These are phyloP conservation scores for Kwoniella sp. DNA, from an alignment of 768 basidiomycete genomes.

Conservation along the genomic window DNA sequence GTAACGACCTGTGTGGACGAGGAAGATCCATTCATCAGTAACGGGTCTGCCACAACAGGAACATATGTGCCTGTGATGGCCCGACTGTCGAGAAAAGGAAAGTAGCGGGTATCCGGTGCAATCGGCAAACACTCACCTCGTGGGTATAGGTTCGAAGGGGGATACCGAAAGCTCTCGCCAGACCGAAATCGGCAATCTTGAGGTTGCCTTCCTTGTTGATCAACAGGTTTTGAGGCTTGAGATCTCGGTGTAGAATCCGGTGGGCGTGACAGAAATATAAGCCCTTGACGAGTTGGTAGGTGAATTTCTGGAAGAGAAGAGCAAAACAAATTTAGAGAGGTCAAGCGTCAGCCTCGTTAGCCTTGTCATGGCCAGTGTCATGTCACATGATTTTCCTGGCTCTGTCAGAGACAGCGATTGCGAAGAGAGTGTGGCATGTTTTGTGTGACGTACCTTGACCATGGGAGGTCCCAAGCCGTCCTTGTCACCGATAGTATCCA, in stretches of 20 bases:
- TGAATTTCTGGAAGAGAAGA: slow-evolving; percentile 77
- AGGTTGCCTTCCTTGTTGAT: slow-evolving; percentile 87
- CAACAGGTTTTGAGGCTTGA: slow-evolving; percentile 93
- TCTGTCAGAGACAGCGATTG: neutral
- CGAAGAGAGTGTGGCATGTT: neutral
- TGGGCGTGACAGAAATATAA: slow-evolving; percentile 93
- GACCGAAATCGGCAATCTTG: slow-evolving; percentile 94
- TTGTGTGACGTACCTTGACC: slow-evolving; percentile 75
- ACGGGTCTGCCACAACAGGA: no score
- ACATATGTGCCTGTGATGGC: no score
- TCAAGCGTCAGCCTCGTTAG: no score
- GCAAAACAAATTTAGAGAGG: no score
- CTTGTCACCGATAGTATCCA: slow-evolving; percentile 77
- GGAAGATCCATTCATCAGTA: no score
- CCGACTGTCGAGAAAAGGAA: no score
- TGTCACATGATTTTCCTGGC: neutral
- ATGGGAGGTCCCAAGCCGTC: slow-evolving; percentile 68
- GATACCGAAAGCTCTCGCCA: slow-evolving; percentile 95
- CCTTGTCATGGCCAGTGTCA: no score
- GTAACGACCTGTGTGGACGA: slow-evolving; percentile 78
- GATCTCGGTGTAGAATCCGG: slow-evolving; percentile 92
- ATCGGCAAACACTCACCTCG: no score
- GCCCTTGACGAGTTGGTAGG: slow-evolving; percentile 83
- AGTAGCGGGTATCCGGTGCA: no score
- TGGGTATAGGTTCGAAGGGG: slow-evolving; percentile 99